These are phyloP conservation scores for Aspergillus fischeri DNA, from an alignment of 2,329 filamentous ascomycete species.

Conservation along the genomic window DNA sequence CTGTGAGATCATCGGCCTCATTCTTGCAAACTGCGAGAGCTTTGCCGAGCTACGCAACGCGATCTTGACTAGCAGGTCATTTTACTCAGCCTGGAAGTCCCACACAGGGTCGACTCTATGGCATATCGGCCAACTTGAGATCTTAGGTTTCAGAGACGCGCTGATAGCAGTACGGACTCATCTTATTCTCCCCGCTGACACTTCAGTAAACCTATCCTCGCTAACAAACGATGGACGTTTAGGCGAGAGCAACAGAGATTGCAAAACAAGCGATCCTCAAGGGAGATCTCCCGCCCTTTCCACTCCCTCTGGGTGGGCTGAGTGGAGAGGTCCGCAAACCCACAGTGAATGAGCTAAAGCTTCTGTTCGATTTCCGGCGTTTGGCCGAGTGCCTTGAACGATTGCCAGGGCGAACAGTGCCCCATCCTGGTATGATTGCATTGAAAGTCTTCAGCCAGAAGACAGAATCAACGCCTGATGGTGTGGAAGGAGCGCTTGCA, in stretches of 20 bases:
- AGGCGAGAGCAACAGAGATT: slow-evolving; percentile 4
- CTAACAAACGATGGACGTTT: not conserved
- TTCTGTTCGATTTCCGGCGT: not conserved
- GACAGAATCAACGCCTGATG: not conserved
- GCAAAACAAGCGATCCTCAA: not conserved
- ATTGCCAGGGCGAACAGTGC: not conserved
- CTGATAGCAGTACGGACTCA: slow-evolving; percentile 1
- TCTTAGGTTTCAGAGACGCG: slow-evolving; percentile 1
- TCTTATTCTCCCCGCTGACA: not conserved
- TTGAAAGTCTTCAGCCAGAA: not conserved
- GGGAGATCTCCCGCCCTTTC: slow-evolving; percentile 3
- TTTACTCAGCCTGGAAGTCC: not conserved
- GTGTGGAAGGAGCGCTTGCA: slow-evolving; percentile 1
- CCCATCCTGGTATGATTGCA: not conserved
- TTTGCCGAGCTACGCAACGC: not conserved
- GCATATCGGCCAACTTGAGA: not conserved
- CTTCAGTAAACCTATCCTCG: not conserved
- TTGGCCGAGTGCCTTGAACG: not conserved
- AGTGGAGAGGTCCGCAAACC: not conserved
- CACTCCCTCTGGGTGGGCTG: not conserved
- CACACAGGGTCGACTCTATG: slow-evolving; percentile 1
- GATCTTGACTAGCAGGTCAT: not conserved
- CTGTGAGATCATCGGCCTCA: slow-evolving; percentile 1
- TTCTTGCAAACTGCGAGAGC: not conserved
- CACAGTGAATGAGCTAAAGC: not conserved